Evolutionary conservation across 176 grass and related monocot genomes (phyloP).

Genomic region (Avena atlantica): DNA sequence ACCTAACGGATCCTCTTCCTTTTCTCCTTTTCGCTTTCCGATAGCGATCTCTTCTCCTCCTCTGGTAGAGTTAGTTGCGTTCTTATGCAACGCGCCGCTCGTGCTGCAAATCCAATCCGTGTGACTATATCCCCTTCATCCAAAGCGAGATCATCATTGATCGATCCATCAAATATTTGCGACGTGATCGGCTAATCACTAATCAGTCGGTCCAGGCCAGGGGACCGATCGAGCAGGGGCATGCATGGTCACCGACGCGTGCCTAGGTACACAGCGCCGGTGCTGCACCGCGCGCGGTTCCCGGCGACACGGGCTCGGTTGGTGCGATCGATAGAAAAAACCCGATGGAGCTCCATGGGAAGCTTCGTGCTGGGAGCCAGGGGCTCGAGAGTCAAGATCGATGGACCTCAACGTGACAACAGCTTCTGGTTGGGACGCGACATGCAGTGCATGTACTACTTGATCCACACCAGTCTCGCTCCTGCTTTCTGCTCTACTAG

Average conservation of each 20-base stretch:
- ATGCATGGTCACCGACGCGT: not conserved
- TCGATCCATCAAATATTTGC: not conserved
- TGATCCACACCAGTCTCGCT: not conserved
- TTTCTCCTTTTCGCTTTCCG: not conserved
- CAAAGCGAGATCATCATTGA: not conserved
- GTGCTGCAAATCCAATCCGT: constrained; percentile 32
- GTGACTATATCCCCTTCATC: not conserved
- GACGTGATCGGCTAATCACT: not conserved
- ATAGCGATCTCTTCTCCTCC: not conserved
- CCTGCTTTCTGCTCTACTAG: not conserved
- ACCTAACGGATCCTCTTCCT: constrained; percentile 17
- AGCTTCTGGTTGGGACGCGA: constrained; percentile 28
- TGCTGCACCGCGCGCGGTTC: not conserved
- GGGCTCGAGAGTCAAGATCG: constrained; percentile 12
- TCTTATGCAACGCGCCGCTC: not conserved
- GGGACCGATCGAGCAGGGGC: not conserved
- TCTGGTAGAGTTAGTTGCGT: not conserved
- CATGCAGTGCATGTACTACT: not conserved
- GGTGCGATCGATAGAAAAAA: constrained; percentile 11
- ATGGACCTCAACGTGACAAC: constrained; percentile 32
- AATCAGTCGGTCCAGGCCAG: not conserved
- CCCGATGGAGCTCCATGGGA: not conserved
- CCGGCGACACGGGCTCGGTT: not conserved
- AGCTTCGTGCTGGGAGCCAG: constrained; percentile 50
- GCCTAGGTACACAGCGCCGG: not conserved